Base-by-base conservation (phyloP, 306 rosid genomes). In the Luffa aegyptiaca region DNA sequence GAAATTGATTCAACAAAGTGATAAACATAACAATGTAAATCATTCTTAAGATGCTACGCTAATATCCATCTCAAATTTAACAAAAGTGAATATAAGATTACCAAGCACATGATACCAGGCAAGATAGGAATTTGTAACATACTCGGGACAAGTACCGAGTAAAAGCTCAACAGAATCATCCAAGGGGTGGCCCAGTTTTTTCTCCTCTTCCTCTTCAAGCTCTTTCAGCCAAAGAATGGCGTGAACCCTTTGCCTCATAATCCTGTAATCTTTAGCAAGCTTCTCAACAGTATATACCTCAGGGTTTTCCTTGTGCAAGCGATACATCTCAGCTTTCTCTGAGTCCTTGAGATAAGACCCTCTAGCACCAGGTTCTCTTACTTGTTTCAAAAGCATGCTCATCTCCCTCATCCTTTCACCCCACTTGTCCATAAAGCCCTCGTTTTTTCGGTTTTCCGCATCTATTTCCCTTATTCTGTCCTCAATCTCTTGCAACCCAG, bases 191-290 rank as follows among this genome's bases (percentile, higher is more conserved):
- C 97, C 96, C 26, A 90, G 92, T 68, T 86, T 94, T 85, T 90
- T 90, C 90, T 89, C 97, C 81, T 88, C 93, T 81, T 89, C 92
- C 77, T 90, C 98, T 79, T 95, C 96, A 31, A 86, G 87, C 83
- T 95, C 93, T 86, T 95, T 95, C 53, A 95, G 88, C 96, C 96
- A 95, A 8, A 95, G 93, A 85, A 95, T 95, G 49, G 98, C 97
- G 64, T 91, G 98, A 72, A 95, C 98, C 61, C 98, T 92, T 85
- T 95, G 97, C 87, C 98, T 93, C 97, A 95, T 91, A 46, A 95
- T 83, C 80, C 97, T 88, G 31, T 88, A 95, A 90, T 95, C 98
- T 83, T 87, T 88, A 4, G 97, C 97, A 9, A 95, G 92, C 80
- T 52, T 92, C 85, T 95, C 97, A 0, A 91, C 85, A 0, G 93